phyloP scores from a whole-genome alignment of 805 yeast species.

The baker's yeast (Saccharomyces cerevisiae) region DNA sequence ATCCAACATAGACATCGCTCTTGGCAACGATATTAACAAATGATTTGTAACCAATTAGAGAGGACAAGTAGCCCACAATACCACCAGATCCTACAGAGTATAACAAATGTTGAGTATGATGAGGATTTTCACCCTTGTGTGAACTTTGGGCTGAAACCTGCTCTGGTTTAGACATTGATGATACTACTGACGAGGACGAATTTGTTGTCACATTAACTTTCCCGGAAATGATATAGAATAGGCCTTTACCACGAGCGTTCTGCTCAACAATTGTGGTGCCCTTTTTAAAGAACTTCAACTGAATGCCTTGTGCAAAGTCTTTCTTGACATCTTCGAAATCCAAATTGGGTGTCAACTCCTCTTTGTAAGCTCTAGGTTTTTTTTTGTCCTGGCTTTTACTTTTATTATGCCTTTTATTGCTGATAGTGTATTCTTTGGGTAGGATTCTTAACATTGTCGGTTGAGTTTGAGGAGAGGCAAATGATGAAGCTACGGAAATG shows the following conservation, averaged over 20 bases:
- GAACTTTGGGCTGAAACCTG: neutral
- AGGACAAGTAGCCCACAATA: conserved; percentile 78
- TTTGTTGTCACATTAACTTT: conserved; percentile 44
- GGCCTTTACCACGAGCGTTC: conserved; percentile 60
- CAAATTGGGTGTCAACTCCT: conserved; percentile 20
- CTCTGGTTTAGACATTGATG: conserved; percentile 8
- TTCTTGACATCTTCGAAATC: conserved; percentile 45
- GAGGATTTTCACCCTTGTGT: conserved; percentile 2
- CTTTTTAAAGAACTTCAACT: conserved; percentile 44
- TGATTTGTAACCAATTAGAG: conserved; percentile 71
- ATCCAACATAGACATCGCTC: conserved; percentile 59
- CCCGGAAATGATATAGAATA: conserved; percentile 78
- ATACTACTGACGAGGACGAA: neutral
- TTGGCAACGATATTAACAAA: conserved; percentile 62
- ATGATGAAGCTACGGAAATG: conserved; percentile 12
- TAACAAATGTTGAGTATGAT: conserved; percentile 34
- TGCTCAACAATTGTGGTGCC: conserved; percentile 55
- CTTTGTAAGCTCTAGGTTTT: conserved; percentile 12
- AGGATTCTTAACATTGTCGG: conserved; percentile 19
- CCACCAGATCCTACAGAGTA: conserved; percentile 69
- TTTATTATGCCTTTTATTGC: conserved; percentile 1
- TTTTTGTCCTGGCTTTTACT: conserved; percentile 9
- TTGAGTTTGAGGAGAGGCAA: conserved; percentile 8
- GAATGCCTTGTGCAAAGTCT: conserved; percentile 53
- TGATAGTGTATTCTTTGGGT: conserved; percentile 19